Base-by-base conservation (phyloP, 768 basidiomycete species). In the Amanita thiersii region DNA sequence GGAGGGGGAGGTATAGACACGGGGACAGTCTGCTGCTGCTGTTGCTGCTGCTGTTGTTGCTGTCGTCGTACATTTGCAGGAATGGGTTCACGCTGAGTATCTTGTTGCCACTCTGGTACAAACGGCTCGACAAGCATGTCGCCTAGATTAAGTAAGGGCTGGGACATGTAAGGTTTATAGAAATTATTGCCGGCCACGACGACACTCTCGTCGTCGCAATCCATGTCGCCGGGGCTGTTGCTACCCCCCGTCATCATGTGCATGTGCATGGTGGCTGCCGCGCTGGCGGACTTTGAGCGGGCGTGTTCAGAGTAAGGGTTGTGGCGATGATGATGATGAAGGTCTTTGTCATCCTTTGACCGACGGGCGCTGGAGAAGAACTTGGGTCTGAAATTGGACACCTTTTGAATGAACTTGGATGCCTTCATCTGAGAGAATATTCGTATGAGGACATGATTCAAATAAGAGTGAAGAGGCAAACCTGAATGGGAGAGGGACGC, bases 81-180 rank as follows among this genome's bases (percentile, higher is more conserved):
- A 30, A 14, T 14, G 29, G 14, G 29, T 14, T 9, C 29, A 30
- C 29, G 29, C 9, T 14, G 14, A 9, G 9, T 30, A 9, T 30
- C 9, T 30, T 30, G 14, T 30, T 30, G 9, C 29, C 29, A 30
- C 29, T 14, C 9, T 9, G 14, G 29, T 19, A 19, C 8, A 31
- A 32, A 40, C 2, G 39, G 39, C 18, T 40, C 23, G 15, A 37
- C 12, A 19, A 26, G 12, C 42, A 43, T 36, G 42, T 44, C 48
- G 12, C 39, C 26, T 8, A 64, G 50, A 6, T 53, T 57, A 3
- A 69, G 60, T 39, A 60, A 51, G 1, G 70, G 68, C 39, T 71
- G 69, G 8, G 69, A 69, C 66, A 69, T 69, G 54, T 63, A 71
- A 5, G 68, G 67, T 46, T 70, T 72, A 11, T 17, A 40, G 14